Evolutionary conservation across 208 protist species (phyloP), one percentile per base, ranked within the genome.

Genomic region (Leishmania aethiopica): DNA sequence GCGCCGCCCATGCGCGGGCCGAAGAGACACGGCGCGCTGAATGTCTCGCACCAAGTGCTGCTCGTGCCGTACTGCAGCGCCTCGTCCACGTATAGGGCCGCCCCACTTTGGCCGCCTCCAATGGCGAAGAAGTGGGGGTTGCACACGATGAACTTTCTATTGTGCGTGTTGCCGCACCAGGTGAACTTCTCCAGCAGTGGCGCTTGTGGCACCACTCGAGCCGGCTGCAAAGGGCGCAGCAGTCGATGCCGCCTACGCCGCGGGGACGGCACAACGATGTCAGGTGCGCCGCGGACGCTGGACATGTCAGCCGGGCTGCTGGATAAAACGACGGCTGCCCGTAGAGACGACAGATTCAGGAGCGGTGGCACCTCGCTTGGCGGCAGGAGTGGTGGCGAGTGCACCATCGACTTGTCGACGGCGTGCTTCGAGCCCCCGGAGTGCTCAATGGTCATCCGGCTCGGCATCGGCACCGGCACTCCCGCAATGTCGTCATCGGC

Each of bases 21-120:
- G 28, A 83, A 83, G 42, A 95, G 85, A 53, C 82, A 82, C n/a
- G 91, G 90, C 0, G 87, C 90, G 53, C 72, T 78, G 74, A 90
- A 95, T 1, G 91, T 95, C 5, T 79, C 81, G 72, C 90, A 95
- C 80, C 84, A 82, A 19, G 71, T 32, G 80, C 90, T 93, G 81
- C 86, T 95, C 32, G 84, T 90, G 55, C 91, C 89, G 69, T 84
- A 88, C 77, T 88, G 84, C n/a, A 95, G 77, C 42, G 84, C 77
- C 42, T 78, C 85, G 71, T 93, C 90, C 1, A 95, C 76, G 77
- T 86, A 91, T 19, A 95, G 72, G 8, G 91, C 89, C 1, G 91
- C 88, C 15, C 91, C 91, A 49, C 86, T 84, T 25, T 85, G 75
- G 45, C 91, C 91, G 22, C 86, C 91, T 0, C 91, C 91, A 19